Conservation (phyloP, 306 rosid genomes). For the Cucumis melo region DNA sequence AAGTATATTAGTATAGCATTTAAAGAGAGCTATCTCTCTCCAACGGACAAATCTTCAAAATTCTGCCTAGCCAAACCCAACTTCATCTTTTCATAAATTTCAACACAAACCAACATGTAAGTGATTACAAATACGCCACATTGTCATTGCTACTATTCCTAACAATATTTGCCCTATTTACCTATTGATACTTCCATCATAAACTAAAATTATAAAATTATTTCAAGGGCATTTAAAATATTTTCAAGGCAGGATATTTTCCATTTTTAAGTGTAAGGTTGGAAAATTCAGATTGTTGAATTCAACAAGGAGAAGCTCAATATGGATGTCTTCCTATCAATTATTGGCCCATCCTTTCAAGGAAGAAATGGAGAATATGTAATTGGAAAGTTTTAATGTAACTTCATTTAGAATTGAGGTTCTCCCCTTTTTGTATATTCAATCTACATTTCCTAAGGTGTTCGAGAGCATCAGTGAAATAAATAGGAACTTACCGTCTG, state of each 20-base stretch:
- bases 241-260: neutral
- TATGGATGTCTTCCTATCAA: neutral
- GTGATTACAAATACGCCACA: neutral
- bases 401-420: neutral
- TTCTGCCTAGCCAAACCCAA: neutral
- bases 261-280: neutral
- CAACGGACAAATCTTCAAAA: neutral
- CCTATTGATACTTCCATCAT: neutral
- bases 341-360: neutral
- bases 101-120: neutral
- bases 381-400: neutral
- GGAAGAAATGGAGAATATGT: neutral
- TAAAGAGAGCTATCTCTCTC: neutral
- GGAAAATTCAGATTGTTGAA: neutral
- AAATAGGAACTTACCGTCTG: constrained; percentile 30
- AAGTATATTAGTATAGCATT: neutral
- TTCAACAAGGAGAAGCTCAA: neutral
- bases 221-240: neutral
- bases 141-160: neutral
- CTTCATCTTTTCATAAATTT: neutral
- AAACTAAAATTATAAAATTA: neutral
- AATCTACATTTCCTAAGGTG: neutral
- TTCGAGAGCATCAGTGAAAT: neutral
- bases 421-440: neutral
- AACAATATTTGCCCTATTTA: neutral